A percentile compares a stretch with the other conserved stretches of the same genome.
phyloP scores from a whole-genome alignment of 192 early-diverging fungal species.

The Gamsiella multidivaricata region DNA sequence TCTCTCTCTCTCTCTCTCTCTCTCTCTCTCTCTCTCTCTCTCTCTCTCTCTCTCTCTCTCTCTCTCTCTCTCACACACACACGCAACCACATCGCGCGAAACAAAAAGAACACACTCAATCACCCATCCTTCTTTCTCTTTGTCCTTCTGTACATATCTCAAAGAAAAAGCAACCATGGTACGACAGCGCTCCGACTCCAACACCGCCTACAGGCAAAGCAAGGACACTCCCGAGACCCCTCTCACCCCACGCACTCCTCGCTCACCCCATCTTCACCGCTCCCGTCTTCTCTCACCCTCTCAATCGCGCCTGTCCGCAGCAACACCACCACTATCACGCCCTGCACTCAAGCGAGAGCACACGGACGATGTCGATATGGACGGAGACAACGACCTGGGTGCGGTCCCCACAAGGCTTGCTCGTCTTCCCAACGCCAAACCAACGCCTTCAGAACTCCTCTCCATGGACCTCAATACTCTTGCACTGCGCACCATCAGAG shows the following conservation, averaged over 20 bases:
- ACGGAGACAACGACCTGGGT: neutral
- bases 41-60: too few relatives aligned
- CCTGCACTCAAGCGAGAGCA: constrained; percentile 14
- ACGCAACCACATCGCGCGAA: too few relatives aligned
- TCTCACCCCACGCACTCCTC: constrained; percentile 37
- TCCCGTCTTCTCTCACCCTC: constrained; percentile 11
- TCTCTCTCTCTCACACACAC: too few relatives aligned
- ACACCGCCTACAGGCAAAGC: constrained; percentile 10
- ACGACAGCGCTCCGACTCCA: constrained; percentile 13
- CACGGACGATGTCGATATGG: constrained; percentile 13
- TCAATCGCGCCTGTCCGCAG: neutral
- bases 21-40: too few relatives aligned
- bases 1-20: too few relatives aligned
- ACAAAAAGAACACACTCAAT: too few relatives aligned
- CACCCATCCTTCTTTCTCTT: neutral
- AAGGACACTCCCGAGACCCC: constrained; percentile 27
- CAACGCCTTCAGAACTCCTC: constrained; percentile 28
- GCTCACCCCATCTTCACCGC: constrained; percentile 21
- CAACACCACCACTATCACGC: too few relatives aligned
- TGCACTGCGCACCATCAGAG: constrained; percentile 3
- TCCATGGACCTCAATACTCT: constrained; percentile 39
- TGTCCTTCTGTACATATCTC: too few relatives aligned
- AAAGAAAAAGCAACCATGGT: too few relatives aligned
- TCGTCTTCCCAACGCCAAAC: constrained; percentile 10
- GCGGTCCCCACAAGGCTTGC: neutral